Percentiles rank a stretch among this genome's conserved stretches.
phyloP scores from a whole-genome alignment of 2,329 filamentous ascomycete genomes.

The Cytospora piceae region DNA sequence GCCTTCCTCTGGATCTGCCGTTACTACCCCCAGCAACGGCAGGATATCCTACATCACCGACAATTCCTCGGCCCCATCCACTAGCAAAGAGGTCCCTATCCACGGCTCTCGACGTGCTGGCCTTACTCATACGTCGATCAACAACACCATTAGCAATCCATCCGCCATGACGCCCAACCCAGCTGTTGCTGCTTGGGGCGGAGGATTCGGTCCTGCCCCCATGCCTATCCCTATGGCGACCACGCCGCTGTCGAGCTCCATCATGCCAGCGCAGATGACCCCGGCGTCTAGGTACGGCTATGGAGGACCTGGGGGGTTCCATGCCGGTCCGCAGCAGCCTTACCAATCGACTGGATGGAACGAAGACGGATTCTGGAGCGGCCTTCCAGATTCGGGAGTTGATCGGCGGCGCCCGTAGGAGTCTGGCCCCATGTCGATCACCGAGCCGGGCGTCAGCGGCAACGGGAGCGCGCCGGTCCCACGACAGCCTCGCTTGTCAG shows the following conservation, averaged over 20 bases:
- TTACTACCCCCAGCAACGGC: neutral
- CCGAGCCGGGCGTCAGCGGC: neutral
- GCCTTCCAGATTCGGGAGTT: neutral
- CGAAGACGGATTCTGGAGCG: neutral
- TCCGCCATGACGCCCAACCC: neutral
- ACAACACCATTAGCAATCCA: neutral
- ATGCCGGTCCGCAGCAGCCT: constrained; percentile 3
- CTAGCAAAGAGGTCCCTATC: neutral
- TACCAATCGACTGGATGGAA: neutral
- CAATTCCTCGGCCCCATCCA: neutral
- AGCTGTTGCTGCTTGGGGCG: constrained; percentile 4
- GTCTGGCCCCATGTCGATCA: neutral
- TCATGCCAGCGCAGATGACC: neutral
- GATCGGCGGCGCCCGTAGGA: neutral
- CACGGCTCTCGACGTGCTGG: neutral
- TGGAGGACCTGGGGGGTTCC: constrained; percentile 5
- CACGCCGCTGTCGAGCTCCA: neutral
- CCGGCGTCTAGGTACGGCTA: constrained; percentile 1
- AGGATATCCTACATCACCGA: neutral
- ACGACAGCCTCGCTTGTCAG: neutral
- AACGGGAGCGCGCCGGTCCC: neutral
- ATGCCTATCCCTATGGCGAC: neutral
- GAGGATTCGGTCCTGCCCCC: constrained; percentile 14
- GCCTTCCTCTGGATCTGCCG: neutral
- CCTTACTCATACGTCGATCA: neutral